Evolutionary conservation across 2,329 filamentous ascomycete genomes (phyloP), one percentile per base, ranked within the genome.

Genomic region (Alternaria infectoria): DNA sequence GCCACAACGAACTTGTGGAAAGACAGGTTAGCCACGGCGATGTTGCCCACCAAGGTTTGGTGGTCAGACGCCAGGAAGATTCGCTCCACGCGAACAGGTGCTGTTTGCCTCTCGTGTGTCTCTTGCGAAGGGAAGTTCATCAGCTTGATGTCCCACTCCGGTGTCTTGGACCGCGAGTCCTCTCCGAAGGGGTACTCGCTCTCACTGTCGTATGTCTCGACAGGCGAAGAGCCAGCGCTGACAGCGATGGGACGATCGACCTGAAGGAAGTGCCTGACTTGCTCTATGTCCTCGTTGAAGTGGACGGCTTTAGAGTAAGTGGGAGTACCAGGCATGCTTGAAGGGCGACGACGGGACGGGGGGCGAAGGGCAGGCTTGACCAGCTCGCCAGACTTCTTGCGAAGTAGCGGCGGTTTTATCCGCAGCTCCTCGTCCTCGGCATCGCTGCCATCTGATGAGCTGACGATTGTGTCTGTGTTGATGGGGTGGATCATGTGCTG

Each of bases 261-360:
- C 77, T 97, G 93, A 21, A 97, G 84, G 80, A 99, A 99, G 78
- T 98, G 96, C 30, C 96, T 89, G 43, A 98, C 95, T 73, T 98
- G 95, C 81, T 98, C 96, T 43, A 98, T 88, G 76, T 97, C 93
- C 25, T 95, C 93, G 81, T 98, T 96, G 77, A 99, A 99, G 81
- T 99, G 96, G n/a, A 99, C 96, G 12, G 92, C 93, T 81, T 99
- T 99, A 70, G 91, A 91, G 77, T 95, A 98, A 9, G 95, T 96
- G 0, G 96, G 96, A 0, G 96, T 99, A 58, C 96, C 96, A 9
- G 96, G 96, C 93, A 98, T 97, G 83, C 95, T 98, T 4, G 93
- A 97, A 1, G 95, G 95, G 61, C 96, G 88, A 68, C 93, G 87
- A 68, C 88, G 87, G n/a, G 91, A 92, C 12, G 92, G 85, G 43